Evolutionary conservation across 306 rosid genomes (phyloP).

Genomic region (Corylus americana): DNA sequence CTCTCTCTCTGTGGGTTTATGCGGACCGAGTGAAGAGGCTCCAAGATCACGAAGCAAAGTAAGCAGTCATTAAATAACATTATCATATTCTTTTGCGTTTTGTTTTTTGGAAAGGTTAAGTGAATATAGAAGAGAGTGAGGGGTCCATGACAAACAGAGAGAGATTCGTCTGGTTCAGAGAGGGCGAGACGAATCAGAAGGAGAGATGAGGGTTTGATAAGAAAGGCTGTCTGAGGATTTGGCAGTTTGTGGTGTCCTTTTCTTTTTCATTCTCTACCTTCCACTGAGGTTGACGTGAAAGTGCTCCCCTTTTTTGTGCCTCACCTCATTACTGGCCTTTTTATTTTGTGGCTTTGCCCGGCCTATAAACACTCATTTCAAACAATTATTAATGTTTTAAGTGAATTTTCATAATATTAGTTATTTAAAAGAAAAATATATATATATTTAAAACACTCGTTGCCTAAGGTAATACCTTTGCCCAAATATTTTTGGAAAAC

Average conservation of each 20-base stretch:
- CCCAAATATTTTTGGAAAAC: too few relatives aligned
- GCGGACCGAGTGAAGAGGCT: conserved; percentile 31
- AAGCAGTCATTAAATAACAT: conserved; percentile 20
- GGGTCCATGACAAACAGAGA: conserved; percentile 35
- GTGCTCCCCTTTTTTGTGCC: not conserved
- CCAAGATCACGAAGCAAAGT: conserved; percentile 41
- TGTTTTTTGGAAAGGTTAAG: conserved; percentile 1
- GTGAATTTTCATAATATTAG: too few relatives aligned
- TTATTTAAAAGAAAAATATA: too few relatives aligned
- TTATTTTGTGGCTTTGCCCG: not conserved
- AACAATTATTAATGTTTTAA: too few relatives aligned
- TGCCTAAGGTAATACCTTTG: too few relatives aligned
- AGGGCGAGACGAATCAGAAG: conserved; percentile 18
- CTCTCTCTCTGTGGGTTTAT: conserved; percentile 17
- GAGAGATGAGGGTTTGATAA: conserved; percentile 20
- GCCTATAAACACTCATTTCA: too few relatives aligned
- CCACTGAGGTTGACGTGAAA: conserved; percentile 11
- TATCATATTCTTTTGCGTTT: not conserved
- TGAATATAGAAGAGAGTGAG: conserved; percentile 18
- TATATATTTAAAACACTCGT: too few relatives aligned
- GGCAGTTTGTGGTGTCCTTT: conserved; percentile 61
- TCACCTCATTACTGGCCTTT: not conserved
- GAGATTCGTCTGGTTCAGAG: conserved; percentile 58
- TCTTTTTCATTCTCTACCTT: conserved; percentile 37
- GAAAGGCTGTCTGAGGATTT: conserved; percentile 47